Evolutionary conservation across 225 moss, liverwort and hornwort genomes (phyloP).

Genomic region (Rhytidiadelphus loreus): DNA sequence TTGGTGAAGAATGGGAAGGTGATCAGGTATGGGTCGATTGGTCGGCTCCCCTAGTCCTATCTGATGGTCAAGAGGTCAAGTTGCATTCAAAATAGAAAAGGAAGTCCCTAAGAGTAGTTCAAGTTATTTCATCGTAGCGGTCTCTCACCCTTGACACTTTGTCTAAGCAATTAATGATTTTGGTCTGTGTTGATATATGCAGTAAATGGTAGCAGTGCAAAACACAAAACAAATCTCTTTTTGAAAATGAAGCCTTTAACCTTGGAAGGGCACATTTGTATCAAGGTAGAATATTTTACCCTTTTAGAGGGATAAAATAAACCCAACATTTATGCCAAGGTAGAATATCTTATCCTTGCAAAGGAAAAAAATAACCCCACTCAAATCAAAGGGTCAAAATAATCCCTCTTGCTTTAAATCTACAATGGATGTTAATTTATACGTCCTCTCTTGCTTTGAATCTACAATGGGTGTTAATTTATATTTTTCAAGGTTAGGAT

Average conservation of each 20-base stretch:
- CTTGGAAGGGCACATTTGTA: fast-evolving
- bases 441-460: neutral
- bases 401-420: neutral
- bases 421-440: neutral
- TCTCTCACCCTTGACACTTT: neutral
- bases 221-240: neutral
- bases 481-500: neutral
- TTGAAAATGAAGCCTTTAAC: neutral
- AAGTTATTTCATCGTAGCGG: neutral
- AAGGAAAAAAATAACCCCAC: neutral
- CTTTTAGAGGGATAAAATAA: fast-evolving
- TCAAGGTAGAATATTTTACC: fast-evolving
- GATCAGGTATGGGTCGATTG: too few relatives aligned
- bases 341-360: fast-evolving
- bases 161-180: neutral
- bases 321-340: fast-evolving
- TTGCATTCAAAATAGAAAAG: neutral
- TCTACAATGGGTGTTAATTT: neutral
- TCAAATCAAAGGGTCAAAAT: neutral
- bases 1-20: too few relatives aligned
- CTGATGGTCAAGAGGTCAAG: neutral
- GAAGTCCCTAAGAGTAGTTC: neutral
- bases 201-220: neutral
- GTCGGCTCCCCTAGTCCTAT: neutral
- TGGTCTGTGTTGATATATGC: neutral